Percentiles rank a stretch among this genome's conserved stretches.
Evolutionary conservation across 2,329 filamentous ascomycete genomes (phyloP).

Genomic region (Cladobotryum protrusum): DNA sequence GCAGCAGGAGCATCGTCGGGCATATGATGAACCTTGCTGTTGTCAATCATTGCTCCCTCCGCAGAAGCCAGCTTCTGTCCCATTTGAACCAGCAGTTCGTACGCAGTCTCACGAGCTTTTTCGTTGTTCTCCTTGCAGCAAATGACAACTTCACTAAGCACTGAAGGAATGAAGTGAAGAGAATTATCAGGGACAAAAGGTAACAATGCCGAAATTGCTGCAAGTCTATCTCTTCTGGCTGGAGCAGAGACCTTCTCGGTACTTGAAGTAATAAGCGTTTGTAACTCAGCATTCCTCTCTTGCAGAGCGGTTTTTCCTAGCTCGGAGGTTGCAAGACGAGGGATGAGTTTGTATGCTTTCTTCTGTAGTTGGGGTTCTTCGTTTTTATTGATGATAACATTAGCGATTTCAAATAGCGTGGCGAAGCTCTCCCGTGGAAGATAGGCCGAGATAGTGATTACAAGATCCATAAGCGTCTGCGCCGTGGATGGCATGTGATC

Average conservation of each 20-base stretch:
- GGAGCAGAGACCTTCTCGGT: slow-evolving; percentile 82
- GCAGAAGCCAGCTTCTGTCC: slow-evolving; percentile 67
- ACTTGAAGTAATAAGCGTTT: slow-evolving; percentile 71
- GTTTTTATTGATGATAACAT: slow-evolving; percentile 72
- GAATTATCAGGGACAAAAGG: slow-evolving; percentile 70
- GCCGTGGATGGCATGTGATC: slow-evolving; percentile 83
- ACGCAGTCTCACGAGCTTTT: slow-evolving; percentile 81
- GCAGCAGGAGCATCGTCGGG: slow-evolving; percentile 69
- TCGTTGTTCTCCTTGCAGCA: slow-evolving; percentile 98
- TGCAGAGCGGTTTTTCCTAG: slow-evolving; percentile 68
- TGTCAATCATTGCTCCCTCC: slow-evolving; percentile 69
- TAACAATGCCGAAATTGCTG: slow-evolving; percentile 74
- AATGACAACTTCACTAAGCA: slow-evolving; percentile 91
- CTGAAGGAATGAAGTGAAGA: slow-evolving; percentile 86
- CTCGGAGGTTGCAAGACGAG: slow-evolving; percentile 76
- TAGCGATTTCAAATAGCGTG: slow-evolving; percentile 79
- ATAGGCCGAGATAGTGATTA: slow-evolving; percentile 94
- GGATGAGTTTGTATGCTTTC: slow-evolving; percentile 98
- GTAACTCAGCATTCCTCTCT: slow-evolving; percentile 71
- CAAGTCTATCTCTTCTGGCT: slow-evolving; percentile 76
- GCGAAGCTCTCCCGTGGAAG: slow-evolving; percentile 80
- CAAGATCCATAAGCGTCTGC: slow-evolving; percentile 92
- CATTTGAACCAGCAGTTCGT: slow-evolving; percentile 84
- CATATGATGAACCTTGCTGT: slow-evolving; percentile 84
- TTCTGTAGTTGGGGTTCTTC: slow-evolving; percentile 92